phyloP scores from a whole-genome alignment of 257 asterid genomes.

The Solanum boliviense region DNA sequence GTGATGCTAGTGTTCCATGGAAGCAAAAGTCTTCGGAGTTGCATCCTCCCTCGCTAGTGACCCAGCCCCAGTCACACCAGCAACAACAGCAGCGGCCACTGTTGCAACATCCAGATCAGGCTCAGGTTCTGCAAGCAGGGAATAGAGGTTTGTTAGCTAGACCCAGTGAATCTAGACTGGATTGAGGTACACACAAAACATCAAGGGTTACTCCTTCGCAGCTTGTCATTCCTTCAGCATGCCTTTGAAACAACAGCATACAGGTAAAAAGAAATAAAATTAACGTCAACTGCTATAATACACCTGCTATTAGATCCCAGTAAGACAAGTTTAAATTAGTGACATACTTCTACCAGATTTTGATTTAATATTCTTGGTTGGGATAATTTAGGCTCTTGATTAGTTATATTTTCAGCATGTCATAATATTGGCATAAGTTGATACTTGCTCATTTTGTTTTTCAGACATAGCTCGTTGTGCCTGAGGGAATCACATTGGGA shows the following conservation, averaged over 20 bases:
- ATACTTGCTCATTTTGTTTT: background rate
- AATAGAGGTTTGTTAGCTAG: constrained; percentile 33
- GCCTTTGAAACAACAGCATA: constrained; percentile 29
- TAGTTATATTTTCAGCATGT: background rate
- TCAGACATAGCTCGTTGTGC: constrained; percentile 32
- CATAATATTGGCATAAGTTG: background rate
- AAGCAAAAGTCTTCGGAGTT: constrained; percentile 33
- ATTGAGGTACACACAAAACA: constrained; percentile 24
- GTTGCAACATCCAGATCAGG: constrained; percentile 42
- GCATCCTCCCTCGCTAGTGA: constrained; percentile 28
- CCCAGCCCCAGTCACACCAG: constrained; percentile 32
- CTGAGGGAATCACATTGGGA: constrained; percentile 12
- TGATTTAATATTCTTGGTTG: background rate
- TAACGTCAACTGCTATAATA: background rate
- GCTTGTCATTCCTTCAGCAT: constrained; percentile 28
- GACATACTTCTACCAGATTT: background rate
- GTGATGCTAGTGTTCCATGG: constrained; percentile 37
- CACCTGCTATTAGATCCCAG: background rate
- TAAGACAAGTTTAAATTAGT: background rate
- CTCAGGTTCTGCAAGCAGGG: constrained; percentile 54
- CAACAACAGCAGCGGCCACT: constrained; percentile 18
- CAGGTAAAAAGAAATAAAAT: constrained; percentile 35
- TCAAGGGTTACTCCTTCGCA: constrained; percentile 10
- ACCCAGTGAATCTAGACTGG: constrained; percentile 45
- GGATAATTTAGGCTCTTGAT: background rate